These are phyloP conservation scores for Multifurca ochricompacta DNA, from an alignment of 768 basidiomycete genomes.

Conservation along the genomic window DNA sequence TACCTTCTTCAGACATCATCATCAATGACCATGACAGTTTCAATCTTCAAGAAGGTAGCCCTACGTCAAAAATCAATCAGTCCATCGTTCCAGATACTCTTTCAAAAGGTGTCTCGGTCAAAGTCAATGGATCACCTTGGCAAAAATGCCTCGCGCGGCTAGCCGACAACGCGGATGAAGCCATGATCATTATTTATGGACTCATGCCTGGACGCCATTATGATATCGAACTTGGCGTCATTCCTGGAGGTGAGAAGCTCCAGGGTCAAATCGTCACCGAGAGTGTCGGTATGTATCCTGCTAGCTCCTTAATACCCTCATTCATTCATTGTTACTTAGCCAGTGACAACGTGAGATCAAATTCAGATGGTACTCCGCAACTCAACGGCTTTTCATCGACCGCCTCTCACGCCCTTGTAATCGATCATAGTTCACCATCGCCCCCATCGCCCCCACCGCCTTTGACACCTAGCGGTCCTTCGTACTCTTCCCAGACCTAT, in stretches of 20 bases:
- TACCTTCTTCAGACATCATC: constrained; percentile 23
- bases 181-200: constrained; percentile 85
- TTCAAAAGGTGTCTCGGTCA: constrained; percentile 67
- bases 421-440: constrained; percentile 18
- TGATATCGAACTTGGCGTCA: constrained; percentile 77
- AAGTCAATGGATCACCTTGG: constrained; percentile 75
- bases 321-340: neutral
- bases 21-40: constrained; percentile 25
- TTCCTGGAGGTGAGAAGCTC: constrained; percentile 50
- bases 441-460: constrained; percentile 20
- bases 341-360: constrained; percentile 1
- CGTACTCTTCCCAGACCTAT: constrained; percentile 37
- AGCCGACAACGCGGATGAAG: constrained; percentile 77
- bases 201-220: constrained; percentile 85
- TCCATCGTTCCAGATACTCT: constrained; percentile 57
- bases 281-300: constrained; percentile 30
- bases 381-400: constrained; percentile 1
- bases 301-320: neutral
- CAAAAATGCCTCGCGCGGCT: constrained; percentile 71
- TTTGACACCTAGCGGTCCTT: constrained; percentile 19
- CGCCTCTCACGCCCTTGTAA: neutral
- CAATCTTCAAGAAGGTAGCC: constrained; percentile 28
- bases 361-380: constrained; percentile 5
- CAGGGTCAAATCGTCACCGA: constrained; percentile 64
- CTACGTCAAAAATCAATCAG: constrained; percentile 19